Evolutionary conservation across 169 alveolate species (phyloP), one percentile per base, ranked within the genome.

Genomic region (Hepatocystis sp.): DNA sequence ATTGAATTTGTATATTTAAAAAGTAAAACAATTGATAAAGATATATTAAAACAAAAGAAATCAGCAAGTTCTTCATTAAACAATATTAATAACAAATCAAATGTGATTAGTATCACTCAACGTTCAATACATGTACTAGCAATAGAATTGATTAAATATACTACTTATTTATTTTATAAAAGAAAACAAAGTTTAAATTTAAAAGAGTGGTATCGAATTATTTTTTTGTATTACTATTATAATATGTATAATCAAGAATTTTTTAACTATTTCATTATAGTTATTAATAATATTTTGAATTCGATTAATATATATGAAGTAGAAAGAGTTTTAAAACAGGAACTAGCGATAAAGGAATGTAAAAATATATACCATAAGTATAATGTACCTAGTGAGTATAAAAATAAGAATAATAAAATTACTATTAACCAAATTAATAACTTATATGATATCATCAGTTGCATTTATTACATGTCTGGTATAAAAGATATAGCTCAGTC

Each of bases 391-490:
- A n/a, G n/a, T n/a, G n/a, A n/a, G n/a, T n/a, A n/a, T 11, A 19
- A 11, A 4, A 1, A 4, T 2, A 53, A 53, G 27, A 68, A 55
- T 8, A 40, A 30, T 8, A 53, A 67, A 55, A 19, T 15, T 5
- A 15, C 30, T 19, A n/a, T 56, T 25, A 15, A 55, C 2, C 34
- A 71, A 11, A 1, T 55, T 25, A 63, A 42, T 19, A 36, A 78
- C 13, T 25, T 78, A 1, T 15, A 32, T 10, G 15, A 11, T 21
- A 13, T 78, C 34, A 49, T 78, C 23, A 25, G 61, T 1, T 60
- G 67, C 15, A 46, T 40, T 28, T 78, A 78, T 34, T 52, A 78
- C 51, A 34, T 78, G 10, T 53, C 89, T 4, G 46, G 89, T 13
- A 61, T 78, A 21, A 15, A 13, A 56, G 25, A 52, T 13, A 23